Percentiles rank a stretch among this genome's conserved stretches.
These are phyloP conservation scores for Penicillium herquei DNA, from an alignment of 495 filamentous ascomycete species.

Conservation along the genomic window DNA sequence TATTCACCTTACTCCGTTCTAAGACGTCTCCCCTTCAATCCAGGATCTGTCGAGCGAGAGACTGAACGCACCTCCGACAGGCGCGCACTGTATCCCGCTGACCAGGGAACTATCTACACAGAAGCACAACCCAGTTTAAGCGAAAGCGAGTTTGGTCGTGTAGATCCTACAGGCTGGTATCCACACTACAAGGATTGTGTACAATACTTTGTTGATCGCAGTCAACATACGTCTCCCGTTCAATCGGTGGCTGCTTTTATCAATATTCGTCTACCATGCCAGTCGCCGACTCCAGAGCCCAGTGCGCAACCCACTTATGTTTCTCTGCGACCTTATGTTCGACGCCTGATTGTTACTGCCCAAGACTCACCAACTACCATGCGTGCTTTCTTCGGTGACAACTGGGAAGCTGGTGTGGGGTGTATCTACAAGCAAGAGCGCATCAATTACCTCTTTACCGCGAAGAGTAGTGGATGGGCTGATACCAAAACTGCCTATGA, in stretches of 20 bases:
- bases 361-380: slow-evolving; percentile 75
- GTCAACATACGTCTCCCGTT: slow-evolving; percentile 73
- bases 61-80: slow-evolving; percentile 29
- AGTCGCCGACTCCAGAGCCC: slow-evolving; percentile 21
- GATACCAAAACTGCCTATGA: slow-evolving; percentile 86
- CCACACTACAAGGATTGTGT: slow-evolving; percentile 83
- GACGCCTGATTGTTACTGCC: slow-evolving; percentile 86
- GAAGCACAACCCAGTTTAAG: slow-evolving; percentile 14
- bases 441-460: slow-evolving; percentile 89
- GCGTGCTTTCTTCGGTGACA: slow-evolving; percentile 85
- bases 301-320: slow-evolving; percentile 41
- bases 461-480: slow-evolving; percentile 91
- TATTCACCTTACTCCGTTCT: slow-evolving; percentile 10
- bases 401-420: slow-evolving; percentile 76
- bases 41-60: slow-evolving; percentile 25
- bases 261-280: slow-evolving; percentile 66
- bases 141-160: slow-evolving; percentile 35
- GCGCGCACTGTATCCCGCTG: slow-evolving; percentile 14
- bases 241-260: slow-evolving; percentile 88
- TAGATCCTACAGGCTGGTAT: slow-evolving; percentile 86
- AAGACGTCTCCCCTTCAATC: slow-evolving; percentile 19
- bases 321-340: slow-evolving; percentile 80
- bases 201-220: slow-evolving; percentile 81
- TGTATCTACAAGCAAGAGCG: slow-evolving; percentile 81
- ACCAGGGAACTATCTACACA: slow-evolving; percentile 13